Evolutionary conservation across 1,284 basidiomycete genomes (phyloP).

Genomic region (Xanthoconium separans): DNA sequence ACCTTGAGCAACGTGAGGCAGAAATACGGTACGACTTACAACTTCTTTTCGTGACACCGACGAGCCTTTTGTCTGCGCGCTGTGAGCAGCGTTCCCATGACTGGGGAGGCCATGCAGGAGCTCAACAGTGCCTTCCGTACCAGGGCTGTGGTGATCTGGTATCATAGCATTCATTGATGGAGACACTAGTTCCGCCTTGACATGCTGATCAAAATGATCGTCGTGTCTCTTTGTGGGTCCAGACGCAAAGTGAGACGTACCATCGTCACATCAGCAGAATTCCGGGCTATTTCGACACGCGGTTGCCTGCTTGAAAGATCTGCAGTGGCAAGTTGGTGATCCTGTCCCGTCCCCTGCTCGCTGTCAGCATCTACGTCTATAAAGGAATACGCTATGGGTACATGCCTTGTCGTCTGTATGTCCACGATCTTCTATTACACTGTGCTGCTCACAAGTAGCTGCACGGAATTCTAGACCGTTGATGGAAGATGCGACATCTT

Average conservation of each 20-base stretch:
- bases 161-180: neutral
- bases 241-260: constrained; percentile 6
- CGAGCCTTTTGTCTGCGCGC: neutral
- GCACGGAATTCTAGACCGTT: neutral
- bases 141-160: neutral
- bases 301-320: neutral
- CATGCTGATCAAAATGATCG: constrained; percentile 2
- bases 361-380: neutral
- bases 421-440: neutral
- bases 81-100: neutral
- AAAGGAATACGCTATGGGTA: neutral
- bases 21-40: constrained; percentile 11
- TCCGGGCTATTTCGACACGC: neutral
- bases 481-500: neutral
- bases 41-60: neutral
- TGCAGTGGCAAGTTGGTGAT: neutral
- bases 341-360: neutral
- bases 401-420: constrained; percentile 1
- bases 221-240: neutral
- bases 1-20: neutral
- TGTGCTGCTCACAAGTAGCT: neutral
- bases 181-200: neutral
- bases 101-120: neutral
- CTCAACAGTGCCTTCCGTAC: neutral
- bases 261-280: neutral